A percentile compares a stretch with the other conserved stretches of the same genome.
These are phyloP conservation scores for Penicillium expansum DNA, from an alignment of 2,329 filamentous ascomycete genomes.

Conservation along the genomic window DNA sequence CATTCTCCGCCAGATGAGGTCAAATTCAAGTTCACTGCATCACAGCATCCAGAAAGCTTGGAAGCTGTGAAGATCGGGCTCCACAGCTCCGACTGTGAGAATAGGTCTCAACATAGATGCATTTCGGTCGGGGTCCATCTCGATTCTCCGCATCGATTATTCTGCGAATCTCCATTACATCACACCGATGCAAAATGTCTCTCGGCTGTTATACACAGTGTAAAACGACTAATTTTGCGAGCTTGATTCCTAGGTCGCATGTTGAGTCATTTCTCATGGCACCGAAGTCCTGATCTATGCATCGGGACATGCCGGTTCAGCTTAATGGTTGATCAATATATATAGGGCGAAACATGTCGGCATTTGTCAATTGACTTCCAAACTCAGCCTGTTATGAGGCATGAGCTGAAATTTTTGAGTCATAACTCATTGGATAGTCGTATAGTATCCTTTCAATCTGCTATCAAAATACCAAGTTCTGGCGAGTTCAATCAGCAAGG, in stretches of 20 bases:
- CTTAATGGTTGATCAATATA: too few relatives aligned
- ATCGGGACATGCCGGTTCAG: background rate
- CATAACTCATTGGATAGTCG: background rate
- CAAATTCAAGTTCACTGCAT: background rate
- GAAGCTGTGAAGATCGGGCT: background rate
- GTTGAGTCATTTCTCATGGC: background rate
- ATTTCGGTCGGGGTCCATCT: background rate
- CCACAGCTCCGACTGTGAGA: background rate
- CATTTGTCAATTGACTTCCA: background rate
- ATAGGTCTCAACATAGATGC: background rate
- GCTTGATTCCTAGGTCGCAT: too few relatives aligned
- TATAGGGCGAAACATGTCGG: background rate
- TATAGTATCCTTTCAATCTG: background rate
- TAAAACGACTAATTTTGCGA: background rate
- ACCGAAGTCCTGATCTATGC: fast-evolving
- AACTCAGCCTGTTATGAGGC: background rate
- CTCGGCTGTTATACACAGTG: background rate
- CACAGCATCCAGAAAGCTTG: background rate
- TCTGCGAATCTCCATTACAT: background rate
- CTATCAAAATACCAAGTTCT: background rate
- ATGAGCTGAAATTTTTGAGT: too few relatives aligned
- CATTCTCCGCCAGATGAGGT: background rate
- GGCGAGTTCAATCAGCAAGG: background rate
- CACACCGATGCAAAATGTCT: background rate
- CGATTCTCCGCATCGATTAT: background rate